Evolutionary conservation across 225 moss, liverwort and hornwort species (phyloP).

Genomic region (Marchantia polymorpha): DNA sequence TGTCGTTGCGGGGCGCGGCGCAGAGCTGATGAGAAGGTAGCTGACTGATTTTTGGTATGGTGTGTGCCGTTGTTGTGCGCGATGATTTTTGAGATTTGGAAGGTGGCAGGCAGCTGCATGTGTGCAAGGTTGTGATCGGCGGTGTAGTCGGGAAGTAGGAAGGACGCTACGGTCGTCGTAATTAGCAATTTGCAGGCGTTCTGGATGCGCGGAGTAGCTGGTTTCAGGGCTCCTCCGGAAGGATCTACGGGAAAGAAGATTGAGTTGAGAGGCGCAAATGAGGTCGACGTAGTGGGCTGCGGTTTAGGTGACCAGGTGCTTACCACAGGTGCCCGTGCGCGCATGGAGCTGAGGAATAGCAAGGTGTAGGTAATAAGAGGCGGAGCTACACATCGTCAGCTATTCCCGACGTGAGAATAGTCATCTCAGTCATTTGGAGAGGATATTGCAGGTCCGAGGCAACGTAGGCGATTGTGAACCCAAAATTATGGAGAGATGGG

Average conservation of each 20-base stretch:
- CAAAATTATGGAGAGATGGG: constrained; percentile 13
- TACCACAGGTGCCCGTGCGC: not conserved
- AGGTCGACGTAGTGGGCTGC: constrained; percentile 1
- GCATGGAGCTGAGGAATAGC: constrained; percentile 8
- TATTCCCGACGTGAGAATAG: not conserved
- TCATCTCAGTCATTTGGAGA: not conserved
- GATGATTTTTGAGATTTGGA: not conserved
- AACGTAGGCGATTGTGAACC: not conserved
- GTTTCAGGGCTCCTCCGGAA: not conserved
- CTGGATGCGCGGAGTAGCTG: constrained; percentile 15
- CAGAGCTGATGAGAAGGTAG: constrained; percentile 4
- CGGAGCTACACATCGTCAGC: not conserved
- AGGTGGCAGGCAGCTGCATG: not conserved
- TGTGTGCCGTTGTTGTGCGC: not conserved
- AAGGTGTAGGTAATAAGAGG: constrained; percentile 8
- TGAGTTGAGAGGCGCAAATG: not conserved
- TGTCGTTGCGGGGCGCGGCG: not conserved
- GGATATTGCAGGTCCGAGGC: not conserved
- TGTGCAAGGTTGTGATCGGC: constrained; percentile 6
- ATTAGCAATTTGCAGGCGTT: constrained; percentile 22
- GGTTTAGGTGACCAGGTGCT: constrained; percentile 3
- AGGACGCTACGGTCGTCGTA: constrained; percentile 1
- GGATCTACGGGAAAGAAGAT: not conserved
- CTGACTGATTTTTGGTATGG: not conserved
- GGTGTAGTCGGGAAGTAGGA: not conserved